Base-by-base conservation (phyloP, 495 filamentous ascomycete species). In the Astrothelium macrocarpum region DNA sequence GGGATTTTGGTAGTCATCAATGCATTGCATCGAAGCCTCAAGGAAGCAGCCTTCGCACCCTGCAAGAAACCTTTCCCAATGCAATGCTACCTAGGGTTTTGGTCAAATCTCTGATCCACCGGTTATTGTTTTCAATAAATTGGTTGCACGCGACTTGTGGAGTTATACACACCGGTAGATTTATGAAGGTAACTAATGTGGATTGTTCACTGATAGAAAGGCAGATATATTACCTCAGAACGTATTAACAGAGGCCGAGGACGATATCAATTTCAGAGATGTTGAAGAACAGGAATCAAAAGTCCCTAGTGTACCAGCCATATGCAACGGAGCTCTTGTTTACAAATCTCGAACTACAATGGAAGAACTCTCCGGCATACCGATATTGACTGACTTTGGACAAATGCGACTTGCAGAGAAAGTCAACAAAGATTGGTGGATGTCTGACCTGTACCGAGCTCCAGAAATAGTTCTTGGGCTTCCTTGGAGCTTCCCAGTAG, bases 381-480 rank as follows among this genome's bases (percentile, higher is more conserved):
- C 63, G 0, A 64, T 68, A 2, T 66, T 70, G 36, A 64, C 68
- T 25, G 70, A 70, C 42, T 72, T 65, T 59, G 68, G 68, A 12
- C 60, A 70, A 42, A 62, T 67, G 65, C 68, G 64, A 31, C 32
- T 61, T 2, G 53, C 45, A 18, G 60, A 67, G 28, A 53, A 53
- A 16, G 43, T 32, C 2, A 53, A 20, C 3, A 68, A 70, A 29
- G 49, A 32, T 29, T 70, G 66, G 64, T 64, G 53, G 56, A 72
- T 69, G 70, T 46, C 68, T 16, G 70, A 72, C 65, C 32, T 68
- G 16, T 72, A 72, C 59, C 64, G 68, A 18, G 68, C 68, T 28
- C 70, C 70, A 36, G 70, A 72, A 59, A 59, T 70, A 1, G 62
- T 70, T 0, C 53, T 69, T 56, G 36, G 63, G 28, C 60, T 72